Evolutionary conservation across 306 rosid genomes (phyloP).

Genomic region (Rosa persica): DNA sequence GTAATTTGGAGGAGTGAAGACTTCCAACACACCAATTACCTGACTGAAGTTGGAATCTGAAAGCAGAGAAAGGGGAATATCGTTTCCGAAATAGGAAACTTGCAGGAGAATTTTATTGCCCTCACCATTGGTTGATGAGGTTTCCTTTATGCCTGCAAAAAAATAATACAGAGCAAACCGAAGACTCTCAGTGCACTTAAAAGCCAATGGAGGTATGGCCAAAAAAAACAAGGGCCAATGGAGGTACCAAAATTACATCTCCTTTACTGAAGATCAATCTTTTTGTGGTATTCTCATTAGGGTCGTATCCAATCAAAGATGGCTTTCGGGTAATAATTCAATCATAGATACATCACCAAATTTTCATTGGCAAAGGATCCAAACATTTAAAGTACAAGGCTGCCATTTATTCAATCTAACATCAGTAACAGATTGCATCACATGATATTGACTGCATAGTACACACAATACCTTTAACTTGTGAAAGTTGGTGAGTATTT

Average conservation of each 20-base stretch:
- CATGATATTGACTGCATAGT: not conserved
- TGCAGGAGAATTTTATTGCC: slow-evolving; percentile 37
- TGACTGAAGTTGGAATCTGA: slow-evolving; percentile 65
- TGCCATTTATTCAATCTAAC: not conserved
- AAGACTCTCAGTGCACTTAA: not conserved
- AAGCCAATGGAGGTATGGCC: slow-evolving; percentile 3
- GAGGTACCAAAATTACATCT: slow-evolving; percentile 1
- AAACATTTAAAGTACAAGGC: not conserved
- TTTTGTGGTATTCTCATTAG: not conserved
- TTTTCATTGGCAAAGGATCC: not conserved
- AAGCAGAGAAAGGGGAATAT: slow-evolving; percentile 46
- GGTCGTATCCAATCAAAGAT: not conserved
- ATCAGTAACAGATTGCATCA: not conserved
- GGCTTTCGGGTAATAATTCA: not conserved
- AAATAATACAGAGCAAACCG: not conserved
- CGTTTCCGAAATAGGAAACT: slow-evolving; percentile 40
- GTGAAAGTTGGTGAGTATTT: slow-evolving; percentile 14
- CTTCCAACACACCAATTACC: slow-evolving; percentile 33
- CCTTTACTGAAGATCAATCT: not conserved
- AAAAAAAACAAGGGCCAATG: not conserved
- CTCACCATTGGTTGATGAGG: slow-evolving; percentile 12
- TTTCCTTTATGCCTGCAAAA: slow-evolving; percentile 42
- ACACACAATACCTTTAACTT: slow-evolving; percentile 6
- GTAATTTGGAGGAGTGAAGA: not conserved
- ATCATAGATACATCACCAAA: not conserved